Base-by-base conservation (phyloP, 169 alveolate genomes). In the Eimeria necatrix region DNA sequence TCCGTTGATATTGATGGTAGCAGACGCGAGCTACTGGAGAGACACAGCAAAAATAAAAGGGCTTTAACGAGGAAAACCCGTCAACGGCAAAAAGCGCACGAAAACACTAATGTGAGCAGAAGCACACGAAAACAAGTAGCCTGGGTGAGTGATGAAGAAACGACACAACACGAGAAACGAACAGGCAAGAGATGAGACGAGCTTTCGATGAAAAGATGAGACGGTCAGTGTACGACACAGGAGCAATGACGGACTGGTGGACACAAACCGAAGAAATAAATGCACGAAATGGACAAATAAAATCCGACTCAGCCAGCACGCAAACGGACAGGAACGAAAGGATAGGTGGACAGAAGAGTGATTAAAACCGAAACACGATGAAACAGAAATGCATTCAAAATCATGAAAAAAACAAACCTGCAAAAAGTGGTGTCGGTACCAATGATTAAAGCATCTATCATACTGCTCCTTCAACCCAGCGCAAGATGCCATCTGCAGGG, bases 381-480 rank as follows among this genome's bases (percentile, higher is more conserved):
- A 32, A 32, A 32, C 41, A 32, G 41, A 32, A 32, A 32, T 32
- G 41, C 41, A 32, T 14, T 10, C 12, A 56, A 32, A 32, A 32
- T 24, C 48, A 51, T 48, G 80, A 12, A 22, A 1, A 10, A 71
- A 26, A 78, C 84, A 56, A 41, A 80, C 95, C 89, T 32, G 71
- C 16, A 76, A 24, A 20, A 91, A 91, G 68, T 91, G 95, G 7
- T 70, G 87, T 8, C 95, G 70, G 87, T 91, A 91, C 95, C 95
- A 91, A 81, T 91, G 95, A 64, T 91, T 91, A 46, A 80, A 91
- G 61, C 95, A 91, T 53, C 81, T 76, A 52, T 91, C 95, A 59
- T 91, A 91, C 81, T 56, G 89, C 59, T 74, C 95, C 83, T 91
- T 91, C 95, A 73, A 51, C 16, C 87, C 89, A 61, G 68, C 59